These are phyloP conservation scores for Karstenula rhodostoma DNA, from an alignment of 2,329 filamentous ascomycete genomes.

Conservation along the genomic window DNA sequence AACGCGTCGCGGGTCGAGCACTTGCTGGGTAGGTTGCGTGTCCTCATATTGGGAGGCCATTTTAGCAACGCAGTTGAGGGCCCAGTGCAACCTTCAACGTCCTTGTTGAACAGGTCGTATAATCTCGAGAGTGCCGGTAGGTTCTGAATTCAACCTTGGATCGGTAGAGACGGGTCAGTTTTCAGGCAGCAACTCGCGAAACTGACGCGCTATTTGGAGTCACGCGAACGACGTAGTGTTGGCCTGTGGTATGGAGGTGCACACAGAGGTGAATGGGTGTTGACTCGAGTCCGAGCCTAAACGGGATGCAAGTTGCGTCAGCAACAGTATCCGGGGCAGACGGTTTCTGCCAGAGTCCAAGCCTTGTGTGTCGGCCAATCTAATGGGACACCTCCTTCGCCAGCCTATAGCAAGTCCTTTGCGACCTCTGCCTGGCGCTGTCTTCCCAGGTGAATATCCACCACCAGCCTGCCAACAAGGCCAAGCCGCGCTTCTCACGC, in stretches of 20 bases:
- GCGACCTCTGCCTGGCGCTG: not conserved
- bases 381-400: slow-evolving; percentile 19
- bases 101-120: not conserved
- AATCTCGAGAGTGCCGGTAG: too few species aligned
- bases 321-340: not conserved
- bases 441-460: not conserved
- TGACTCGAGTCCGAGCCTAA: not conserved
- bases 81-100: not conserved
- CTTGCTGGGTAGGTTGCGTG: slow-evolving; percentile 75
- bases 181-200: slow-evolving; percentile 6
- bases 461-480: slow-evolving; percentile 3
- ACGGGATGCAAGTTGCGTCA: not conserved
- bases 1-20: slow-evolving; percentile 79
- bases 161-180: not conserved
- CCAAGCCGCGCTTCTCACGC: not conserved
- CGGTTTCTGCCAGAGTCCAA: not conserved
- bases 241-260: not conserved
- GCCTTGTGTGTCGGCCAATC: slow-evolving; percentile 19
- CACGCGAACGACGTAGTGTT: not conserved
- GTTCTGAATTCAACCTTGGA: too few species aligned
- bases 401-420: not conserved
- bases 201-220: not conserved
- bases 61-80: too few species aligned
- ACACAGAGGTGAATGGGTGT: not conserved
- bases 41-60: slow-evolving; percentile 45